Base-by-base conservation (phyloP, 768 basidiomycete species). In the Lactifluus hygrophoroides region DNA sequence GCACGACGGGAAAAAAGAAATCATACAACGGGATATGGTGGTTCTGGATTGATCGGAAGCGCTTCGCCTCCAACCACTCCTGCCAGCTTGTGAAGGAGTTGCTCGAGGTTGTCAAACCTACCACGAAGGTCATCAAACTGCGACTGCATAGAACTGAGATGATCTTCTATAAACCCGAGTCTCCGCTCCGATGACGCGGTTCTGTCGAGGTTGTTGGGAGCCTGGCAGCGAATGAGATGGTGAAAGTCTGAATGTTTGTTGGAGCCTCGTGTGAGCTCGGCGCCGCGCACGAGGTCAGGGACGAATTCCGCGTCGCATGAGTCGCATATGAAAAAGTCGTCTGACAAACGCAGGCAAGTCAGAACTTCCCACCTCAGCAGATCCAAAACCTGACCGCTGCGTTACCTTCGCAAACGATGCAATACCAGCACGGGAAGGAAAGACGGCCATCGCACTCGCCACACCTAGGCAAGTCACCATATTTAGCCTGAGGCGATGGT, bases 361-460 rank as follows among this genome's bases (percentile, higher is more conserved):
- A 38, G 16, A 17, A 45, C 27, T 51, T 3, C 34, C 11, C n/a
- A n/a, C n/a, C n/a, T n/a, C n/a, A n/a, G n/a, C n/a, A n/a, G n/a
- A n/a, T n/a, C n/a, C n/a, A n/a, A n/a, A n/a, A n/a, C n/a, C n/a
- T 25, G 38, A 44, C 59, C 47, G 32, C n/a, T n/a, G n/a, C n/a
- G n/a, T n/a, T n/a, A 54, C 64, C 66, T n/a, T 40, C 52, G 38
- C 71, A 72, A 27, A 65, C 57, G 5, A 68, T 64, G 54, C 69
- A 72, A 32, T 65, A 71, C 70, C 71, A 71, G 54, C 23, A 71
- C 3, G 71, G 69, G 46, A 64, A 58, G 2, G 60, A 45, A 21
- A 69, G 53, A 3, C 19, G 46, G 11, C 63, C 53, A 1, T 51
- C 49, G 60, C 71, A 71, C 1, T 57, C 57, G 13, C 58, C 54